Conservation (phyloP, 2,329 filamentous ascomycete species). For the Pseudonectria foliicola region DNA sequence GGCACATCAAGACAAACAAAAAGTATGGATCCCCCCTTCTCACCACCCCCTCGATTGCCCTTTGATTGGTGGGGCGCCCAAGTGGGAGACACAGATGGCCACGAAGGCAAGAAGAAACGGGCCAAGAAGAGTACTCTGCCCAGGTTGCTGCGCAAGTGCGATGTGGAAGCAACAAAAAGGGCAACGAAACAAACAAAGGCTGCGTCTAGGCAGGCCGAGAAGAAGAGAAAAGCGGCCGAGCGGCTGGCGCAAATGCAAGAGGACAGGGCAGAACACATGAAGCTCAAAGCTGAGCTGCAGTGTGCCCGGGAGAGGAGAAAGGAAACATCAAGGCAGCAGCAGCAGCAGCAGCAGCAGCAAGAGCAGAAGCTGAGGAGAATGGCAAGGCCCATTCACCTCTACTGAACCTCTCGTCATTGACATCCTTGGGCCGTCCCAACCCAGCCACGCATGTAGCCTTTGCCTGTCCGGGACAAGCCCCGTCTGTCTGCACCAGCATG, state of each 20-base stretch:
- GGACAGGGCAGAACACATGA: conserved; percentile 10
- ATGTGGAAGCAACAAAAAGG: conserved; percentile 11
- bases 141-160: conserved; percentile 15
- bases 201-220: conserved; percentile 8
- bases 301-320: conserved; percentile 11
- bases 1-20: conserved; percentile 98
- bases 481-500: conserved; percentile 6
- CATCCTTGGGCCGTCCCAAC: conserved; percentile 3
- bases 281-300: conserved; percentile 13
- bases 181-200: conserved; percentile 11
- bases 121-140: conserved; percentile 11
- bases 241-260: conserved; percentile 10
- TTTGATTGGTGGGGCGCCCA: conserved; percentile 29
- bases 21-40: conserved; percentile 55
- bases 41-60: conserved; percentile 20
- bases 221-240: conserved; percentile 10
- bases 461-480: background rate
- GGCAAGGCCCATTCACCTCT: conserved; percentile 14
- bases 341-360: conserved; percentile 8
- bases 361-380: conserved; percentile 11
- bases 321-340: conserved; percentile 5
- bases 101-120: conserved; percentile 10
- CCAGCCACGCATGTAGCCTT: conserved; percentile 1
- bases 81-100: conserved; percentile 5
- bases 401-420: conserved; percentile 14